Evolutionary conservation across 331 rosid species (phyloP).

Genomic region (Prunus yedoensis): DNA sequence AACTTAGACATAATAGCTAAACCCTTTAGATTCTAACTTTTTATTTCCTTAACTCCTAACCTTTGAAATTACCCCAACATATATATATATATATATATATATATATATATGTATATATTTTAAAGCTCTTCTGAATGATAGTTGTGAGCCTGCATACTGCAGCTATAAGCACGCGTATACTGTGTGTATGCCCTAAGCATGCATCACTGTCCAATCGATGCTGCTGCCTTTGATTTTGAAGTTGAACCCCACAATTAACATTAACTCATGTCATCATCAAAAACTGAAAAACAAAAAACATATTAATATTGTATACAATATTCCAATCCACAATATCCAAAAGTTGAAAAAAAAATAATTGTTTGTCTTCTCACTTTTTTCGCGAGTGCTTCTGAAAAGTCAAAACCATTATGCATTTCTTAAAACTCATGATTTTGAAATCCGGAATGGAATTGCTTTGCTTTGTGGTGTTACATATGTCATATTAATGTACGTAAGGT

Average conservation of each 20-base stretch:
- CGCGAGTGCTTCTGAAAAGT: too few species aligned
- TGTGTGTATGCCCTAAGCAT: neutral
- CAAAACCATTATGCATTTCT: too few species aligned
- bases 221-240: neutral
- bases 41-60: too few species aligned
- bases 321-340: too few species aligned
- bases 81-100: neutral
- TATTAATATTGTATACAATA: neutral
- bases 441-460: neutral
- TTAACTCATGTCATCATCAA: neutral
- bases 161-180: neutral
- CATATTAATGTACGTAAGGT: neutral
- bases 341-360: too few species aligned
- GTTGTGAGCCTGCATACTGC: conserved; percentile 7
- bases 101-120: neutral
- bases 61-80: too few species aligned
- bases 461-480: neutral
- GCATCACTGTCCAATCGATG: neutral
- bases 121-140: neutral
- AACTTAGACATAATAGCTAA: too few species aligned
- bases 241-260: too few species aligned
- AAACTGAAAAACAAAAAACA: neutral
- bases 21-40: too few species aligned
- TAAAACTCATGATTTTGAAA: too few species aligned
- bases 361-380: too few species aligned